Conservation (phyloP, 208 protist genomes). For the Leishmania gerbilli region DNA sequence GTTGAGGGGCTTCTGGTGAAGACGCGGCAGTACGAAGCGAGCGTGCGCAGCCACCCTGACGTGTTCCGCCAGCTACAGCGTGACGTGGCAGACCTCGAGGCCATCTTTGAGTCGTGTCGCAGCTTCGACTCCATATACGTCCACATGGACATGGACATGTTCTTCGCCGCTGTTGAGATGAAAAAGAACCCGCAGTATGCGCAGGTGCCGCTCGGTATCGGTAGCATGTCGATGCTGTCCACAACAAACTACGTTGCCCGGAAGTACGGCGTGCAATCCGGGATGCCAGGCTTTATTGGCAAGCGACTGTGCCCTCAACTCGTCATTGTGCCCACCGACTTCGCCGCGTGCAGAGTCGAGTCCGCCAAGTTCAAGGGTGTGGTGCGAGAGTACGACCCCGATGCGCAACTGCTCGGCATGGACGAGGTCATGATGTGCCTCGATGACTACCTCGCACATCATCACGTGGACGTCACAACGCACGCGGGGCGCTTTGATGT, state of each 20-base stretch:
- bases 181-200: slow-evolving; percentile 86
- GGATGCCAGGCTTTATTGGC: slow-evolving; percentile 96
- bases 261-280: slow-evolving; percentile 91
- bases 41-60: slow-evolving; percentile 7
- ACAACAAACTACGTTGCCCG: slow-evolving; percentile 95
- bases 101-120: slow-evolving; percentile 38
- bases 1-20: slow-evolving; percentile 47
- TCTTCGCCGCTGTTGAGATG: slow-evolving; percentile 87
- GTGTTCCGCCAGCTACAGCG: slow-evolving; percentile 26
- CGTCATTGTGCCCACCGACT: slow-evolving; percentile 76
- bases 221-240: slow-evolving; percentile 87
- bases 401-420: slow-evolving; percentile 53
- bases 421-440: slow-evolving; percentile 84
- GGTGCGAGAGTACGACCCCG: slow-evolving; percentile 74
- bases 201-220: slow-evolving; percentile 91
- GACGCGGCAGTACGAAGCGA: slow-evolving; percentile 32
- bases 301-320: slow-evolving; percentile 83
- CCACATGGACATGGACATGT: slow-evolving; percentile 94
- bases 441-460: slow-evolving; percentile 35
- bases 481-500: slow-evolving; percentile 37
- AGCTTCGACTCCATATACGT: slow-evolving; percentile 49
- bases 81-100: slow-evolving; percentile 29
- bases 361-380: slow-evolving; percentile 57
- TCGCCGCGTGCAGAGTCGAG: slow-evolving; percentile 57
- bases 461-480: slow-evolving; percentile 14